phyloP scores from a whole-genome alignment of 2,329 filamentous ascomycete species.

The Clarireedia monteithiana region DNA sequence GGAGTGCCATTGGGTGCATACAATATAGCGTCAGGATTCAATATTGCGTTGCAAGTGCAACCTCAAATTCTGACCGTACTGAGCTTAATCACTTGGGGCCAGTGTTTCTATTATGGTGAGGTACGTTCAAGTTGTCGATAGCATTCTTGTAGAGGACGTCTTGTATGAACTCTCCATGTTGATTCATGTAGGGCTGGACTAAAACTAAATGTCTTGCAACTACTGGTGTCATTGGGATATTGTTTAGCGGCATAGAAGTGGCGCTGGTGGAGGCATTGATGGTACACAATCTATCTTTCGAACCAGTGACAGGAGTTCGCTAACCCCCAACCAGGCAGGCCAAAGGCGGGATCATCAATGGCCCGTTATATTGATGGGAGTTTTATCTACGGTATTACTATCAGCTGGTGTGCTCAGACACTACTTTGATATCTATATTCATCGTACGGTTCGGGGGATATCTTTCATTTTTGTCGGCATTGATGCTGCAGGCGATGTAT shows the following conservation, averaged over 20 bases:
- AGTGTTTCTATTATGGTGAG: slow-evolving; percentile 38
- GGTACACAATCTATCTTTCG: slow-evolving; percentile 5
- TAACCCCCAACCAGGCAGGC: slow-evolving; percentile 19
- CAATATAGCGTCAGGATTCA: slow-evolving; percentile 27
- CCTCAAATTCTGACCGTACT: slow-evolving; percentile 29
- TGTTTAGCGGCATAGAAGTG: slow-evolving; percentile 53
- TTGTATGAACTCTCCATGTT: background rate
- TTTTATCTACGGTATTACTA: slow-evolving; percentile 54
- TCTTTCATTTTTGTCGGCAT: slow-evolving; percentile 66
- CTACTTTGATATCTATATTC: slow-evolving; percentile 61
- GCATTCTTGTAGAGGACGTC: no score
- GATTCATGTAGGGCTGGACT: slow-evolving; percentile 40
- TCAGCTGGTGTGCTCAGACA: slow-evolving; percentile 59
- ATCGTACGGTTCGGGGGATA: slow-evolving; percentile 61
- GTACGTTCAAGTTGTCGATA: slow-evolving; percentile 16
- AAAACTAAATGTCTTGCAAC: slow-evolving; percentile 40
- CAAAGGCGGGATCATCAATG: slow-evolving; percentile 41
- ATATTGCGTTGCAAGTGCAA: slow-evolving; percentile 28
- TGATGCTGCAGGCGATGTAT: slow-evolving; percentile 61
- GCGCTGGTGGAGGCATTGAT: slow-evolving; percentile 49
- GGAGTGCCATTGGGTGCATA: slow-evolving; percentile 55
- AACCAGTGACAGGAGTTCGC: background rate
- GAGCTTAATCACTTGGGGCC: slow-evolving; percentile 30
- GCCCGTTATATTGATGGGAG: slow-evolving; percentile 60
- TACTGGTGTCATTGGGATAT: slow-evolving; percentile 41